These are phyloP conservation scores for Flaveria ramosissima DNA, from an alignment of 129 eudicot genomes.

Conservation along the genomic window DNA sequence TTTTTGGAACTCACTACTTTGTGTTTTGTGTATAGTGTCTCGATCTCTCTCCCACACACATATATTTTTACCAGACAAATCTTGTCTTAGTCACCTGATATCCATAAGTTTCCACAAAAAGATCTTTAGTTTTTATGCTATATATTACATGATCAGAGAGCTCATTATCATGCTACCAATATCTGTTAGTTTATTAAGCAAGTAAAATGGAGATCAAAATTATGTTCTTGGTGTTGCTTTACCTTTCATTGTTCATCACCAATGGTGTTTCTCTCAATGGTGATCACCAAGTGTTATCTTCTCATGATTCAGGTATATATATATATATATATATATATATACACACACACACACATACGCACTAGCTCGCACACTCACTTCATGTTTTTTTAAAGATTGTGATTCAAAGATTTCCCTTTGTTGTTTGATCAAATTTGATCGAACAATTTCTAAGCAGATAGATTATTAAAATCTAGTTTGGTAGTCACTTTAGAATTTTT, in stretches of 20 bases:
- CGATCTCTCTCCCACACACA: conserved; percentile 12
- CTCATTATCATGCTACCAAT: neutral
- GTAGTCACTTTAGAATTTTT: neutral
- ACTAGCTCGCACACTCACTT: neutral
- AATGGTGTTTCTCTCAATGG: conserved; percentile 19
- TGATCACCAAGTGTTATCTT: conserved; percentile 14
- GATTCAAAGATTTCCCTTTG: neutral
- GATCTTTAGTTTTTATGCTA: conserved; percentile 9
- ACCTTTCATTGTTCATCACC: conserved; percentile 24
- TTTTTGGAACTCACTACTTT: conserved; percentile 55
- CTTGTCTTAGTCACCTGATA: conserved; percentile 31
- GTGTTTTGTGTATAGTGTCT: conserved; percentile 51
- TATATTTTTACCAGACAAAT: neutral
- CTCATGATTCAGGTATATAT: conserved; percentile 33
- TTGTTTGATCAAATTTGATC: no score
- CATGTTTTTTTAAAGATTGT: neutral
- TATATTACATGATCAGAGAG: neutral
- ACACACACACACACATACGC: no score
- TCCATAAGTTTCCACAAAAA: conserved; percentile 26
- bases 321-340: no score
- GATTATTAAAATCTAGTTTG: no score
- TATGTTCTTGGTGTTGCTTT: conserved; percentile 22
- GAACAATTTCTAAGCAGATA: no score
- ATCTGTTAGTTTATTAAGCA: neutral
- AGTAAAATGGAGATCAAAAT: conserved; percentile 24